phyloP scores from a whole-genome alignment of 2,329 filamentous ascomycete species.

The Talaromyces verruculosus region DNA sequence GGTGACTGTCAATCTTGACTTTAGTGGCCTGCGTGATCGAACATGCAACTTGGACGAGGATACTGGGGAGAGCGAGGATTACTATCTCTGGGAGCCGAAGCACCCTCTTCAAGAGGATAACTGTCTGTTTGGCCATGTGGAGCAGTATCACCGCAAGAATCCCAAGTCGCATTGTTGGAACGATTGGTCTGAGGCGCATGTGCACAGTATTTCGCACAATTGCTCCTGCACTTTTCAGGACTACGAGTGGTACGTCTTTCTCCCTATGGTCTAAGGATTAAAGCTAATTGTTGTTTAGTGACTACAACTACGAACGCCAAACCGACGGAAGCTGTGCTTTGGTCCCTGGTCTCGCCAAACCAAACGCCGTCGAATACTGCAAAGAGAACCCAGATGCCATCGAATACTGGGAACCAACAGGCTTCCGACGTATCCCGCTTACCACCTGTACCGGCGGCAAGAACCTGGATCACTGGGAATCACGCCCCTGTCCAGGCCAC shows the following conservation, averaged over 20 bases:
- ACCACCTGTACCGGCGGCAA: slow-evolving; percentile 78
- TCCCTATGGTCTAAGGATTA: background rate
- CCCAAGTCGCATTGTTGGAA: slow-evolving; percentile 78
- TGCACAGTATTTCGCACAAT: slow-evolving; percentile 69
- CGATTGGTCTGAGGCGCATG: slow-evolving; percentile 65
- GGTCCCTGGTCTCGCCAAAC: slow-evolving; percentile 69
- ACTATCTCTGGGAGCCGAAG: slow-evolving; percentile 81
- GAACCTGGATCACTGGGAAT: slow-evolving; percentile 68
- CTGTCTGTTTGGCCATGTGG: slow-evolving; percentile 89
- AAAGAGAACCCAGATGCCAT: slow-evolving; percentile 63
- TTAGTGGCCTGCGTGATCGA: slow-evolving; percentile 72
- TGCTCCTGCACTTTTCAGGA: slow-evolving; percentile 82
- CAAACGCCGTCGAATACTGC: slow-evolving; percentile 61
- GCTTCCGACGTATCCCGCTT: slow-evolving; percentile 85
- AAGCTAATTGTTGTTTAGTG: slow-evolving; percentile 52
- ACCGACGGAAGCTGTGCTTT: slow-evolving; percentile 73
- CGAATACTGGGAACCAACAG: slow-evolving; percentile 81
- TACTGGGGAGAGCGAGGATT: slow-evolving; percentile 63
- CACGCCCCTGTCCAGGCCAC: slow-evolving; percentile 70
- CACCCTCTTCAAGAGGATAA: slow-evolving; percentile 76
- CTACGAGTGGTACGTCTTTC: slow-evolving; percentile 76
- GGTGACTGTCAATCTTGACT: slow-evolving; percentile 82
- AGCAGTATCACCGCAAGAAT: slow-evolving; percentile 89
- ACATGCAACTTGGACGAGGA: slow-evolving; percentile 67
- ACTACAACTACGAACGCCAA: slow-evolving; percentile 88